These are phyloP conservation scores for Colletotrichum tropicale DNA, from an alignment of 2,329 filamentous ascomycete species.

Conservation along the genomic window DNA sequence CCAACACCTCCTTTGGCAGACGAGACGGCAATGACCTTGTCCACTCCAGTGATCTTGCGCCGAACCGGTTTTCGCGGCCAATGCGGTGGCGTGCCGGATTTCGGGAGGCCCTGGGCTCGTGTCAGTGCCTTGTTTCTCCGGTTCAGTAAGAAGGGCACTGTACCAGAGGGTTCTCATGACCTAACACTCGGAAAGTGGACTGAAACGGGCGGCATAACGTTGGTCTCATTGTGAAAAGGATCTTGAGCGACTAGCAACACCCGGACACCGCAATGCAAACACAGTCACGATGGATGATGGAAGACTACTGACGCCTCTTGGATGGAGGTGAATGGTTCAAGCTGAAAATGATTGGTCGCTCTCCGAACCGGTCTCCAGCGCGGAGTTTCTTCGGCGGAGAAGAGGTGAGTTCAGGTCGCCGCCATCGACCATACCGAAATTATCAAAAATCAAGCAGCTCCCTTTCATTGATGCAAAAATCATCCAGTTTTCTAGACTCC, in stretches of 20 bases:
- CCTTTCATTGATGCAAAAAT: neutral
- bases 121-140: neutral
- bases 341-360: constrained; percentile 1
- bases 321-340: neutral
- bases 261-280: neutral
- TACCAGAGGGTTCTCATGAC: constrained; percentile 91
- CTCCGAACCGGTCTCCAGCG: neutral
- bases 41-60: constrained; percentile 81
- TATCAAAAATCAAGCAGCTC: neutral
- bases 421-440: neutral
- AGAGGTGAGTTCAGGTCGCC: neutral
- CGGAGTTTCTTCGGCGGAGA: constrained; percentile 8
- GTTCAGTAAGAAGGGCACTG: neutral
- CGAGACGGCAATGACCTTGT: constrained; percentile 94
- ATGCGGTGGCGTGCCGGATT: constrained; percentile 64
- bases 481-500: neutral
- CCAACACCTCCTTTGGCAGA: constrained; percentile 98
- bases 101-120: constrained; percentile 75
- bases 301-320: neutral
- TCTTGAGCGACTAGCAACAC: neutral
- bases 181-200: constrained; percentile 30
- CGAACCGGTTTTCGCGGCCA: constrained; percentile 79
- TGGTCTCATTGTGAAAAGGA: constrained; percentile 37
- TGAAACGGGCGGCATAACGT: constrained; percentile 41
- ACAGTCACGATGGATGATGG: neutral